These are phyloP conservation scores for Trichaptum fuscoviolaceum DNA, from an alignment of 768 basidiomycete species.

Conservation along the genomic window DNA sequence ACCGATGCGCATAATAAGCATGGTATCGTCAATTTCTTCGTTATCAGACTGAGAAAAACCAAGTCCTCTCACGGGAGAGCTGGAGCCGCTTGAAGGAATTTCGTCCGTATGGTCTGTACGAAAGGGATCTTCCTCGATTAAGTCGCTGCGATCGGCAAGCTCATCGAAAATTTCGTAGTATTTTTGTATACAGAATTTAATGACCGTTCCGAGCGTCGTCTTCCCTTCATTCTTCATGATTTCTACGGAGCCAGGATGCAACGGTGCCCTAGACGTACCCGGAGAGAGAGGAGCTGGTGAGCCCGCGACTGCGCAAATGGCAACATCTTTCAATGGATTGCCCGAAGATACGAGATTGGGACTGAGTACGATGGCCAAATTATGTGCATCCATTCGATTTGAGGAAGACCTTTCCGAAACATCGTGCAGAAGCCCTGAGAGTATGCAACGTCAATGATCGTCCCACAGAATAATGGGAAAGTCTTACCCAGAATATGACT, in stretches of 20 bases:
- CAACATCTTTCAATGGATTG: constrained; percentile 64
- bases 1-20: constrained; percentile 69
- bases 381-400: constrained; percentile 81
- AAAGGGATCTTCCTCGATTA: constrained; percentile 41
- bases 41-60: constrained; percentile 46
- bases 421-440: constrained; percentile 71
- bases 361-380: constrained; percentile 72
- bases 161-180: constrained; percentile 89
- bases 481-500: constrained; percentile 61
- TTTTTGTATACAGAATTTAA: constrained; percentile 73
- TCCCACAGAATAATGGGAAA: constrained; percentile 15
- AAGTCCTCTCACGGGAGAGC: constrained; percentile 20
- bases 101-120: constrained; percentile 2
- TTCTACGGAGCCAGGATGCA: constrained; percentile 16
- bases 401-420: constrained; percentile 59
- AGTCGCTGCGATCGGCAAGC: constrained; percentile 50
- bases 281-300: constrained; percentile 31
- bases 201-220: constrained; percentile 64
- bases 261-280: constrained; percentile 11
- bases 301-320: constrained; percentile 63
- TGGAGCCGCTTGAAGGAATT: constrained; percentile 22
- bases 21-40: constrained; percentile 70
- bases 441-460: background rate
- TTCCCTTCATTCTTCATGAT: constrained; percentile 35
- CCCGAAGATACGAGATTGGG: constrained; percentile 75